Evolutionary conservation across 306 rosid species (phyloP), one percentile per base, ranked within the genome.

Genomic region (Casuarina glauca): DNA sequence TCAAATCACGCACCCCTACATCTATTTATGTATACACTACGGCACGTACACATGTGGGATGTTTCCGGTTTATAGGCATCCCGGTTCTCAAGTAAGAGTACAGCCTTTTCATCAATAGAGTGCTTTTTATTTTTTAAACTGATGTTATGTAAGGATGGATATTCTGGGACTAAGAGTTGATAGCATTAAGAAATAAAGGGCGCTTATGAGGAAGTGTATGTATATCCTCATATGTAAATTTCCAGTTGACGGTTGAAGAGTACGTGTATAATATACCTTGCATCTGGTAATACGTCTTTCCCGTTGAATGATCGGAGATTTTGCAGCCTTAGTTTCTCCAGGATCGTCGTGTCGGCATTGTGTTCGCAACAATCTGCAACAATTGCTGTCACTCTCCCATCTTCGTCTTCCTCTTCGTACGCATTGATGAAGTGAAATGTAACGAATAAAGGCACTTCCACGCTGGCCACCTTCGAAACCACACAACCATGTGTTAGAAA

Each of bases 361-460:
- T 95, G 99, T 73, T 95, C 97, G 39, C 97, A 95, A 60, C 97
- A 95, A 76, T 95, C 97, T 0, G 87, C 99, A 50, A 89, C 81
- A 45, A 95, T 49, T 1, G 88, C 90, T 0, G 81, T 89, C 63
- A 92, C 86, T 78, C 97, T 86, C 60, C 99, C 97, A 9, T 95
- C 95, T 79, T 87, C 90, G 53, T 95, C 99, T 73, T 73, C 60
- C 82, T 89, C 96, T 80, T 92, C 98, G 35, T 91, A 92, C 0
- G 98, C 98, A 76, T 95, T 95, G 62, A 95, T 95, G 87, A 88
- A 95, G 85, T 93, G 99, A 84, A 95, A 95, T 0, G 97, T 92
- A 2, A 95, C 73, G 60, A 12, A 92, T 76, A 95, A 66, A 58
- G 99, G 99, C 64, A 93, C 99, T 84, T 95, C 90, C 83, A 93